Base-by-base conservation (phyloP, 768 basidiomycete species). In the Suillus fuscotomentosus region DNA sequence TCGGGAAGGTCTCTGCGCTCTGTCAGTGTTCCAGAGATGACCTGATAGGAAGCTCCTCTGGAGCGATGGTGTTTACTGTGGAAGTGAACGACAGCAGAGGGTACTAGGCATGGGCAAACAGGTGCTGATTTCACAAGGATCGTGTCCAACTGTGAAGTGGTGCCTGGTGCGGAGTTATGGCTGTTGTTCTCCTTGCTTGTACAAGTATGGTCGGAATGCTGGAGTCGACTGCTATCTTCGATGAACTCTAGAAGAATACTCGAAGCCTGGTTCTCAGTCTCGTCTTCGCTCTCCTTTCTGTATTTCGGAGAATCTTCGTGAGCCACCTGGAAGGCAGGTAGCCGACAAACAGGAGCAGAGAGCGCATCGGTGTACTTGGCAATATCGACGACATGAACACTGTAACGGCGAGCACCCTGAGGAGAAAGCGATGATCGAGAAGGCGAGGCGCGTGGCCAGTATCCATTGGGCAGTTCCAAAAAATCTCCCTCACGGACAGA, bases 401-500 rank as follows among this genome's bases (percentile, higher is more conserved):
- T n/a, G 39, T 9, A 24, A 27, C 41, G 27, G 41, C 47, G 53
- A 38, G 14, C 42, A 13, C 22, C 51, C 22, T 8, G 56, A n/a
- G 41, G 56, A n/a, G 24, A 48, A 42, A 24, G 20, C 4, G 9
- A 39, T 51, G 54, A 36, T 38, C 51, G 48, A 39, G 42, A 43
- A 48, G 34, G 22, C 36, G 50, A 56, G 22, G 11, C 3, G 24
- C 36, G 39, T 41, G 15, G 24, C 57, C 62, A 60, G 14, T 34
- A 31, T 22, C 45, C 20, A 17, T 34, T 36, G 9, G 65, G 65
- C 38, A 64, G 22, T 34, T 51, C 20, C 24, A 66, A 59, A 17
- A 65, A 66, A 36, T 54, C 45, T 8, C 65, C 65, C 2, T 54
- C 42, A 9, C 63, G 65, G 20, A 55, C 7, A 13, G 65, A 63